These are phyloP conservation scores for Isoetes taiwanensis DNA, from an alignment of 75 land plant species.

Conservation along the genomic window DNA sequence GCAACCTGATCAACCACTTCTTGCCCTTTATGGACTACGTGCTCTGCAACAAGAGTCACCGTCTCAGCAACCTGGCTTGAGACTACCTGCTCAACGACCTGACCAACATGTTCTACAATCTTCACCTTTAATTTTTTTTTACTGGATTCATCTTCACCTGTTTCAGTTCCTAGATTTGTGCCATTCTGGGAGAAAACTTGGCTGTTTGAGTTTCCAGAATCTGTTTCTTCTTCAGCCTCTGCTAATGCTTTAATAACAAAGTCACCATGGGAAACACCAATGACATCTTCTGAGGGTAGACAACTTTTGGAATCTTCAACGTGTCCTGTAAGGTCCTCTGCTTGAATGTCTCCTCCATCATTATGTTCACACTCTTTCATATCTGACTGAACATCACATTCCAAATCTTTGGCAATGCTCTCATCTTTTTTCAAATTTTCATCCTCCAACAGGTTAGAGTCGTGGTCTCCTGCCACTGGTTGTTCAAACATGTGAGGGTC, in stretches of 20 bases:
- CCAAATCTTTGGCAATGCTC: background rate
- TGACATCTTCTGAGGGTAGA: too few species aligned
- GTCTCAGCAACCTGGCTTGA: conserved; percentile 8
- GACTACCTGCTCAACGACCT: conserved; percentile 11
- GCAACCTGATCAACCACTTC: conserved; percentile 18
- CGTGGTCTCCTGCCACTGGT: background rate
- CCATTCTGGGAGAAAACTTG: conserved; percentile 1
- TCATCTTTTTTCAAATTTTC: background rate
- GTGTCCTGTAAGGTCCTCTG: background rate
- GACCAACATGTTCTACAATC: conserved; percentile 19
- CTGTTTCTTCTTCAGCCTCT: background rate
- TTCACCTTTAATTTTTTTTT: conserved; percentile 11
- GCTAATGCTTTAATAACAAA: background rate
- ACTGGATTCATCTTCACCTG: conserved; percentile 5
- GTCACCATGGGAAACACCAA: too few species aligned
- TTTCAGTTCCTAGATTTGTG: background rate
- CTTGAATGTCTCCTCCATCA: background rate
- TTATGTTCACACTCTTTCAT: background rate
- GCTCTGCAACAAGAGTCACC: conserved; percentile 1
- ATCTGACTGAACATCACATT: background rate
- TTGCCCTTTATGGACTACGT: background rate
- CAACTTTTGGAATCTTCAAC: background rate
- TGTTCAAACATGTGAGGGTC: conserved; percentile 10
- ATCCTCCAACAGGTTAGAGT: background rate
- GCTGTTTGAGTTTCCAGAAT: conserved; percentile 9